Percentiles rank a stretch among this genome's conserved stretches.
Evolutionary conservation across 371 early-diverging fungal genomes (phyloP).

Genomic region (Rhizomucor pusillus): DNA sequence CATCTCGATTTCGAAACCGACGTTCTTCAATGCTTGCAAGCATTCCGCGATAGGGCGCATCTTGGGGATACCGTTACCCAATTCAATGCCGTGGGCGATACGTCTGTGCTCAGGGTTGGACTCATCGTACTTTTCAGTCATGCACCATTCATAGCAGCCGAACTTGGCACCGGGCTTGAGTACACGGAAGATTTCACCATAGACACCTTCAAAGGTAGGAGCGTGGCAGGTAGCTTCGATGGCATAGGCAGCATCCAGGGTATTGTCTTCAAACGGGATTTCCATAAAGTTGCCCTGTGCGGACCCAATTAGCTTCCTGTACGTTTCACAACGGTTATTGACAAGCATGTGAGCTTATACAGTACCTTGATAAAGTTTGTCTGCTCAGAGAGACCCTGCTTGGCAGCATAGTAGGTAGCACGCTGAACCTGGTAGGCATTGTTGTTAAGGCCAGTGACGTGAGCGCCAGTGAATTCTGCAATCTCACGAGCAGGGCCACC

Average conservation of each 20-base stretch:
- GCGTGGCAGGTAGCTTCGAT: constrained; percentile 95
- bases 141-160: constrained; percentile 93
- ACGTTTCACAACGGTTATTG: background rate
- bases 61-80: constrained; percentile 85
- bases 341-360: background rate
- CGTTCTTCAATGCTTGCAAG: constrained; percentile 72
- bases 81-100: constrained; percentile 80
- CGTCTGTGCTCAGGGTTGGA: constrained; percentile 68
- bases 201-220: constrained; percentile 79
- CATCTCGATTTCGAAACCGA: constrained; percentile 81
- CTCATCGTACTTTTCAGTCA: constrained; percentile 81
- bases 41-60: constrained; percentile 71
- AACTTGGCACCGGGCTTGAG: constrained; percentile 89
- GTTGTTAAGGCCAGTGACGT: constrained; percentile 92
- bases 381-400: constrained; percentile 57
- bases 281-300: constrained; percentile 94
- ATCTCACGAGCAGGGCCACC: constrained; percentile 93
- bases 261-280: constrained; percentile 82
- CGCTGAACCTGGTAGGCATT: constrained; percentile 91
- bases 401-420: constrained; percentile 70
- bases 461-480: constrained; percentile 84
- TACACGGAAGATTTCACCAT: constrained; percentile 85
- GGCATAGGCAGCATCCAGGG: constrained; percentile 86
- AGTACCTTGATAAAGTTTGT: constrained; percentile 63
- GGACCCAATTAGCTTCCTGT: background rate